Evolutionary conservation across 225 moss, liverwort and hornwort genomes (phyloP).

Genomic region (Bryoerythrophyllum caledonicum): DNA sequence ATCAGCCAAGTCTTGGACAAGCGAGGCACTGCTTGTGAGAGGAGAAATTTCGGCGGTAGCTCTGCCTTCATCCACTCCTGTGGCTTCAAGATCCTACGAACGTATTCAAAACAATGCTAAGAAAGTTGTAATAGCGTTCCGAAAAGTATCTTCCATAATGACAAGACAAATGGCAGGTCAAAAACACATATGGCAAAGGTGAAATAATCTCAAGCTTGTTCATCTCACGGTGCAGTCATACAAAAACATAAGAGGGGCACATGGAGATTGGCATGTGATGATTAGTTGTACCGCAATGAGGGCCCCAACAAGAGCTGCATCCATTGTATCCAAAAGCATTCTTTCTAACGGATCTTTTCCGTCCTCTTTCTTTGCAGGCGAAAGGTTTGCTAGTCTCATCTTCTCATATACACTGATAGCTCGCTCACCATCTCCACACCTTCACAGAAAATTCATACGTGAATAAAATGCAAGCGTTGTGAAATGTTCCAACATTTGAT

Average conservation of each 20-base stretch:
- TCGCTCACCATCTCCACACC: slow-evolving; percentile 64
- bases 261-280: not conserved
- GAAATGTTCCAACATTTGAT: not conserved
- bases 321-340: slow-evolving; percentile 63
- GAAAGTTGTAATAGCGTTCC: not conserved
- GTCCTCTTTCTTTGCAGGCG: slow-evolving; percentile 31
- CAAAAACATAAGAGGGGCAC: slow-evolving; percentile 2
- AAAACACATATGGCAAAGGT: not conserved
- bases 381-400: slow-evolving; percentile 48
- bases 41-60: slow-evolving; percentile 19
- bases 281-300: slow-evolving; percentile 45
- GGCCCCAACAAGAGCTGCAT: slow-evolving; percentile 67
- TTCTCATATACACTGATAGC: slow-evolving; percentile 47
- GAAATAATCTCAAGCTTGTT: slow-evolving; percentile 8
- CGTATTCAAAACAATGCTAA: slow-evolving; percentile 21
- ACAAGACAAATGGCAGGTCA: not conserved
- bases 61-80: slow-evolving; percentile 31
- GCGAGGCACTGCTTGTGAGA: slow-evolving; percentile 37
- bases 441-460: slow-evolving; percentile 23
- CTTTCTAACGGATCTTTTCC: slow-evolving; percentile 45
- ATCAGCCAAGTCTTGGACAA: slow-evolving; percentile 56
- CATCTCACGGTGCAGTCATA: not conserved
- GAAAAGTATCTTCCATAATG: not conserved
- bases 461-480: slow-evolving; percentile 1
- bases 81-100: slow-evolving; percentile 44